Base-by-base conservation (phyloP, 768 basidiomycete species). In the Wakefieldia striispora region DNA sequence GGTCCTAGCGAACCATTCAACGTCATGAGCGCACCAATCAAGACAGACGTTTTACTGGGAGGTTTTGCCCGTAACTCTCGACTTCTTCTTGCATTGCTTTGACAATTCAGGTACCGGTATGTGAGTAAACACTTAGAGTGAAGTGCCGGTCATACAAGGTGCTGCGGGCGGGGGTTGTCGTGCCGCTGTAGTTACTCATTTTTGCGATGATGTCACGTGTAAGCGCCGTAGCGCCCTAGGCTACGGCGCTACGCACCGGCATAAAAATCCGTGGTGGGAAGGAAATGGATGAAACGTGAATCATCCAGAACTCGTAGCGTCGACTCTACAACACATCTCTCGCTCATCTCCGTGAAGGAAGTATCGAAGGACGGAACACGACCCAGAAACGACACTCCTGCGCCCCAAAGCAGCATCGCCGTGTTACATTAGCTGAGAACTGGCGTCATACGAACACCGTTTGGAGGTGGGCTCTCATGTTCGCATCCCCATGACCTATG, bases 1-100 rank as follows among this genome's bases (percentile, higher is more conserved):
- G 87, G 61, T 88, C 88, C 87, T 90, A 60, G 26, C 7, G 36
- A 29, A 33, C 19, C 2, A 34, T 44, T 62, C 48, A 66, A 50
- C 26, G 19, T 45, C 20, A 13, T 21, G n/a, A 26, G 20, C 19
- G 31, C 9, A 24, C 33, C 14, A 42, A 29, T 44, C 37, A 33
- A 54, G 42, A 45, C 45, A 46, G 35, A 43, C 3, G 19, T 1
- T 38, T 70, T 73, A 84, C 83, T 56, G 81, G 83, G 46, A 86
- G 71, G 41, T 56, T 60, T 60, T 75, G 70, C 19, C 83, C 83
- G 56, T 78, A 85, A 29, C 65, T 74, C 35, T 61, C 49, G 26
- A 17, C 36, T 20, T 55, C 59, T 24, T 57, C 40, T 17, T 8
- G 38, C 31, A 19, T 37, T 27, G 17, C 16, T 40, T 38, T 37